These are phyloP conservation scores for Iris pallida DNA, from an alignment of 116 monocot species.

Conservation along the genomic window DNA sequence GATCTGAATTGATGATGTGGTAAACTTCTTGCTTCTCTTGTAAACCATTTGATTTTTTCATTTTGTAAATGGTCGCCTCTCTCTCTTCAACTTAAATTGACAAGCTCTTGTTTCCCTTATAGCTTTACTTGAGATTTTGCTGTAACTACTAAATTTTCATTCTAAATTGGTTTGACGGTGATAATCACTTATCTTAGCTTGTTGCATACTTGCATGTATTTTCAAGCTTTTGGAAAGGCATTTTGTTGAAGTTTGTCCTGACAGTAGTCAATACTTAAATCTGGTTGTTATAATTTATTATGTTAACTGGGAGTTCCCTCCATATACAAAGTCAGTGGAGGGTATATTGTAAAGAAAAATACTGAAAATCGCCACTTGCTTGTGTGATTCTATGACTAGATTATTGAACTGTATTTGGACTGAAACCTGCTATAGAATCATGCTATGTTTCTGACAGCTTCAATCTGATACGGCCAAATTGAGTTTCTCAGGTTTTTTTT, in stretches of 20 bases:
- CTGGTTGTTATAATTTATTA: background rate
- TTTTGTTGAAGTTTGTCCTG: background rate
- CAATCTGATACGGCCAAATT: background rate
- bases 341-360: background rate
- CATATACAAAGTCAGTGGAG: background rate
- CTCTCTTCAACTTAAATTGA: background rate
- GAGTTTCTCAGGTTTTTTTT: background rate
- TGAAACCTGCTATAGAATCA: background rate
- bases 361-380: background rate
- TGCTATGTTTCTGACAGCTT: background rate
- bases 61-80: background rate
- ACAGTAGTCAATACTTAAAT: background rate
- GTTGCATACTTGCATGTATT: constrained; percentile 4
- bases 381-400: background rate
- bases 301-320: background rate
- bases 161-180: background rate
- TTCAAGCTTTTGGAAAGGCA: background rate
- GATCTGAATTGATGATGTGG: background rate
- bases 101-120: background rate
- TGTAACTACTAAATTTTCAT: background rate
- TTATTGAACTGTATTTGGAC: background rate
- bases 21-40: background rate
- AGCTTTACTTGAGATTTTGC: background rate
- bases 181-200: background rate
- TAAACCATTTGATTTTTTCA: background rate